Conservation (phyloP, 257 asterid species). For the Forsythia suspensa region DNA sequence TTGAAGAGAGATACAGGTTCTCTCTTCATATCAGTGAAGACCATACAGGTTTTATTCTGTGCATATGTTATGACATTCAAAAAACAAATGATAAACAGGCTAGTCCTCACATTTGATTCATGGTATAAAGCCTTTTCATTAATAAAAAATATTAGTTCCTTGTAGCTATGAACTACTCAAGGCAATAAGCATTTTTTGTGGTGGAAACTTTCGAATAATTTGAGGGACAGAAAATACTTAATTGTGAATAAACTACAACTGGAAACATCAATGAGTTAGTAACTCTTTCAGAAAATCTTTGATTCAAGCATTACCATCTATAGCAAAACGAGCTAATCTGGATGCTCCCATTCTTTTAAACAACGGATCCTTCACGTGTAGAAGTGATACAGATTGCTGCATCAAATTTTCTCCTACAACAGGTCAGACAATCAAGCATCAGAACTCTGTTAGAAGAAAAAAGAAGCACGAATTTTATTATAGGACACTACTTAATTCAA, state of each 20-base stretch:
- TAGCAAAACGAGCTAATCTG: constrained; percentile 87
- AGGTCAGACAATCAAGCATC: constrained; percentile 21
- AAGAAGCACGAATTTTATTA: constrained; percentile 1
- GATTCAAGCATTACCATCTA: constrained; percentile 63
- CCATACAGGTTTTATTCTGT: background rate
- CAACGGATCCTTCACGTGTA: constrained; percentile 91
- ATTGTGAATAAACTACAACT: background rate
- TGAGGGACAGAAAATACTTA: background rate
- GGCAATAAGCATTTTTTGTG: background rate
- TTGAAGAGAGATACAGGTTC: background rate
- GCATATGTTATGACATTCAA: background rate
- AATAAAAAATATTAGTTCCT: background rate
- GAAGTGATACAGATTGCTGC: constrained; percentile 85
- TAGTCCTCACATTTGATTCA: background rate
- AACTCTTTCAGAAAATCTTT: constrained; percentile 7
- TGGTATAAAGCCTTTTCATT: background rate
- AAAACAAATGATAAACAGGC: background rate
- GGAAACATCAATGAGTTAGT: constrained; percentile 1
- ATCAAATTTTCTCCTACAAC: constrained; percentile 78
- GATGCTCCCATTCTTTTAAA: constrained; percentile 99
- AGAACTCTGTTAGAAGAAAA: constrained; percentile 11
- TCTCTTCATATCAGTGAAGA: background rate
- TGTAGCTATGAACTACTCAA: background rate
- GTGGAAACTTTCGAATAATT: constrained; percentile 8
- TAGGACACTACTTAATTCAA: constrained; percentile 5